Percentiles rank a stretch among this genome's conserved stretches.
These are phyloP conservation scores for Nothophaeocryptopus gaeumannii DNA, from an alignment of 2,329 filamentous ascomycete species.

Conservation along the genomic window DNA sequence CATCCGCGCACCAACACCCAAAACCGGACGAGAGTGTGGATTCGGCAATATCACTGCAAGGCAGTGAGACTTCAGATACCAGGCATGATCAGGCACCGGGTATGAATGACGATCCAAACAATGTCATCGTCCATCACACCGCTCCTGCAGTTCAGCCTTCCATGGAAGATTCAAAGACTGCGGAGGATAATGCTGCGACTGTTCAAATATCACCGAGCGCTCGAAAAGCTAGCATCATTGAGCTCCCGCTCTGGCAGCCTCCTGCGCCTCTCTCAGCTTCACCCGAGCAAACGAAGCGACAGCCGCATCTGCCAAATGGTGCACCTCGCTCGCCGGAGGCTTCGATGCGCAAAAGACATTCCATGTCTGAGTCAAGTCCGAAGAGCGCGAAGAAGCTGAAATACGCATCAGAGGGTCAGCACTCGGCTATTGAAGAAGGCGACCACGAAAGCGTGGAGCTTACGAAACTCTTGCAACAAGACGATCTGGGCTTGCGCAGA, in stretches of 20 bases:
- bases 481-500: slow-evolving; percentile 21
- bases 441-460: slow-evolving; percentile 16
- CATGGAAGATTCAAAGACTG: slow-evolving; percentile 1
- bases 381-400: slow-evolving; percentile 16
- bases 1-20: slow-evolving; percentile 11
- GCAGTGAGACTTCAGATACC: slow-evolving; percentile 21
- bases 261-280: slow-evolving; percentile 30
- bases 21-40: slow-evolving; percentile 32
- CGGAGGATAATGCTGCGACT: slow-evolving; percentile 1
- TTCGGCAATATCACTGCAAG: slow-evolving; percentile 29
- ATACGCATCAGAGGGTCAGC: neutral
- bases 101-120: neutral
- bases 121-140: neutral
- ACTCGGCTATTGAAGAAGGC: neutral
- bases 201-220: slow-evolving; percentile 9
- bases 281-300: slow-evolving; percentile 27
- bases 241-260: slow-evolving; percentile 30
- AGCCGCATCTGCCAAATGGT: slow-evolving; percentile 17
- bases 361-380: slow-evolving; percentile 13
- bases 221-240: slow-evolving; percentile 15
- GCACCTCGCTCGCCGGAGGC: neutral
- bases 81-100: slow-evolving; percentile 5
- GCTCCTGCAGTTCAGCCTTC: slow-evolving; percentile 6
- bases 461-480: slow-evolving; percentile 19
- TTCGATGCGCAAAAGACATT: slow-evolving; percentile 26